phyloP scores from a whole-genome alignment of 1,284 basidiomycete species.

The Fomitopsis schrenkii region DNA sequence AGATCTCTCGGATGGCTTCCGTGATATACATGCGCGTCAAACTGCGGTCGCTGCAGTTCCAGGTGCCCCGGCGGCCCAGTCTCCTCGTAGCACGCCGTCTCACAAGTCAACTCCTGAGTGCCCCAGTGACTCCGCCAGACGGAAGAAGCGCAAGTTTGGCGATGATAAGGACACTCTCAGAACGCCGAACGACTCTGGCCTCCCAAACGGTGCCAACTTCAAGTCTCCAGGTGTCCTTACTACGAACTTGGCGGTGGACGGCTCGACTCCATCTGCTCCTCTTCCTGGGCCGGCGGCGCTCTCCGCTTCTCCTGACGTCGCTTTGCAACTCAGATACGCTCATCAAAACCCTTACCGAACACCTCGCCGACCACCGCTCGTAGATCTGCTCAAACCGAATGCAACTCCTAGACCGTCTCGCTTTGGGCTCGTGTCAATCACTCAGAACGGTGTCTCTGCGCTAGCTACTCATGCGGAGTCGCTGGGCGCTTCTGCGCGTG shows the following conservation, averaged over 20 bases:
- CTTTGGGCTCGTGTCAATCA: neutral
- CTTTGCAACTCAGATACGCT: neutral
- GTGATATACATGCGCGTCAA: slow-evolving; percentile 6
- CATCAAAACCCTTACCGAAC: neutral
- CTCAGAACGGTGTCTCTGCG: neutral
- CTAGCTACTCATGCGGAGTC: neutral
- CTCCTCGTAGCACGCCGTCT: neutral
- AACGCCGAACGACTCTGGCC: neutral
- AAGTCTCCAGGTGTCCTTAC: neutral
- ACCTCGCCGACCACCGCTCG: slow-evolving; percentile 5
- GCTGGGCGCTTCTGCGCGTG: neutral
- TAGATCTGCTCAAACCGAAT: slow-evolving; percentile 1
- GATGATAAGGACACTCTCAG: neutral
- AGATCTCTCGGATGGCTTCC: slow-evolving; percentile 34
- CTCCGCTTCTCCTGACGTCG: neutral
- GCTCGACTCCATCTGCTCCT: neutral
- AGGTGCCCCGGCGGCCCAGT: neutral
- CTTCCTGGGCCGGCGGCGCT: neutral
- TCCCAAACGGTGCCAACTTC: no score
- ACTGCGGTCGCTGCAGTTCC: no score
- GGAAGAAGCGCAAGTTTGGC: slow-evolving; percentile 15
- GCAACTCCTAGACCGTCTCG: neutral
- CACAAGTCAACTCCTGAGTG: neutral
- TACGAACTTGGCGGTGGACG: neutral
- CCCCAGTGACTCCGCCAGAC: neutral